Conservation (phyloP, 2,329 filamentous ascomycete genomes). For the Truncatella angustata region DNA sequence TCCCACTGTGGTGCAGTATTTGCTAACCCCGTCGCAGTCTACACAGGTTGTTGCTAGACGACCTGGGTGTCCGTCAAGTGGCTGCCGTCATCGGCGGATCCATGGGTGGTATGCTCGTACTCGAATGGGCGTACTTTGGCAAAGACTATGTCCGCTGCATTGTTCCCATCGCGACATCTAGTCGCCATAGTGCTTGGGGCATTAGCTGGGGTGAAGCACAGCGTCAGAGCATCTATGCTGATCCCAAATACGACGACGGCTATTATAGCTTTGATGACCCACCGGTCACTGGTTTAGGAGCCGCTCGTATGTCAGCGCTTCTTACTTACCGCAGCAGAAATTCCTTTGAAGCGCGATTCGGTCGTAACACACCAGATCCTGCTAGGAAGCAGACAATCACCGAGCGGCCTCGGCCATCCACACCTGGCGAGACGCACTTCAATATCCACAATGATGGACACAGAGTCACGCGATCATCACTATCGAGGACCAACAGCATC, state of each 20-base stretch:
- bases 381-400: conserved; percentile 81
- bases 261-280: conserved; percentile 90
- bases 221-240: conserved; percentile 91
- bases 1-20: conserved; percentile 20
- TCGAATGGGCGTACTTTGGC: conserved; percentile 90
- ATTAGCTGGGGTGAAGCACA: conserved; percentile 91
- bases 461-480: conserved; percentile 53
- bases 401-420: conserved; percentile 57
- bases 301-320: conserved; percentile 93
- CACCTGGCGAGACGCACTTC: conserved; percentile 71
- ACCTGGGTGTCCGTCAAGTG: conserved; percentile 74
- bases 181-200: conserved; percentile 82
- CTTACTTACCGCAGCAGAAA: conserved; percentile 95
- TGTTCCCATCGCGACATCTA: conserved; percentile 82
- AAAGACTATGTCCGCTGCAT: conserved; percentile 78
- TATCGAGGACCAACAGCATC: conserved; percentile 47
- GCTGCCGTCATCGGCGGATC: conserved; percentile 80
- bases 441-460: conserved; percentile 83
- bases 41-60: conserved; percentile 77
- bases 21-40: conserved; percentile 58
- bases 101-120: conserved; percentile 86
- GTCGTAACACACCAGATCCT: conserved; percentile 85
- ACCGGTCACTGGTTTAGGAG: conserved; percentile 81
- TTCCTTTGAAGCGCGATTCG: conserved; percentile 94
- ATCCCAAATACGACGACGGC: conserved; percentile 97